Conservation (phyloP, 164 flowering plant genomes). For the Chimonanthus praecox region DNA sequence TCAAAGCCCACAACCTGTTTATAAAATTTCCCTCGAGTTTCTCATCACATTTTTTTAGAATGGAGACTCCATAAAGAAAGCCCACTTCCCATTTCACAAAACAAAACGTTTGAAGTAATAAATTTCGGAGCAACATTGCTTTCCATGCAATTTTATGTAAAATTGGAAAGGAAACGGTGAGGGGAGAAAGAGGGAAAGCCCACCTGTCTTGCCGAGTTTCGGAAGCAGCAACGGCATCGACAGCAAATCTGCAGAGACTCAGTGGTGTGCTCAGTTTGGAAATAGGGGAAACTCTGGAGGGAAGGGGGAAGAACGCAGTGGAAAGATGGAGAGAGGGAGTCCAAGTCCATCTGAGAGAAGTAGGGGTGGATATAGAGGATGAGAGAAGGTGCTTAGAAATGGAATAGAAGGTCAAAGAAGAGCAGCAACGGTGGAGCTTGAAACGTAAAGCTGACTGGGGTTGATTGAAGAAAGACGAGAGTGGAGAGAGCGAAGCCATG, state of each 20-base stretch:
- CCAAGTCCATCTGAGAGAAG: constrained; percentile 4
- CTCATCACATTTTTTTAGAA: no score
- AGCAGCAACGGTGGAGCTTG: constrained; percentile 4
- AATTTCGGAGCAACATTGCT: not conserved
- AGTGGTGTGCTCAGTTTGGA: not conserved
- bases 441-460: constrained; percentile 2
- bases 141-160: no score
- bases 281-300: not conserved
- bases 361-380: not conserved
- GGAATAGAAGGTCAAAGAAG: not conserved
- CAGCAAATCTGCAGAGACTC: not conserved
- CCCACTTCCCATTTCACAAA: not conserved
- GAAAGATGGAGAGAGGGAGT: constrained; percentile 5
- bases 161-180: not conserved
- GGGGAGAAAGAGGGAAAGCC: not conserved
- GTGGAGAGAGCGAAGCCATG: constrained; percentile 9
- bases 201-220: constrained; percentile 7
- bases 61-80: not conserved
- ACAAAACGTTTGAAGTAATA: not conserved
- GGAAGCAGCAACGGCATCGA: constrained; percentile 5
- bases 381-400: constrained; percentile 1
- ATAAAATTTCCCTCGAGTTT: no score
- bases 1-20: no score
- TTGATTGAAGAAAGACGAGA: constrained; percentile 11
- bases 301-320: not conserved